Conservation (phyloP, 108 stramenopile species). For the Phaeodactylum tricornutum region DNA sequence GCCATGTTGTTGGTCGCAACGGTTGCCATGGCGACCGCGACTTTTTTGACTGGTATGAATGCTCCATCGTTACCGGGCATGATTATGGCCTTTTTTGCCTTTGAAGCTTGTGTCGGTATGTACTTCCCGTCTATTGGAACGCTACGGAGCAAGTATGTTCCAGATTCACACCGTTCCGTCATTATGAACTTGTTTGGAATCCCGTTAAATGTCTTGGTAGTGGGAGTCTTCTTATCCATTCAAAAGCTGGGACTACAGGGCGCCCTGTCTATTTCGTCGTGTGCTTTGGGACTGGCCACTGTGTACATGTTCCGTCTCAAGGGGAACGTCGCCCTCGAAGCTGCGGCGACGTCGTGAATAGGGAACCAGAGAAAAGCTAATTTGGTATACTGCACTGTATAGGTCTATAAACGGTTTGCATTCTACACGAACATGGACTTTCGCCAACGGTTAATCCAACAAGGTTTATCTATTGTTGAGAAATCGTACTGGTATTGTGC, state of each 20-base stretch:
- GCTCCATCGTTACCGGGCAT: constrained; percentile 17
- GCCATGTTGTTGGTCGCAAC: constrained; percentile 74
- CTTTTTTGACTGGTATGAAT: constrained; percentile 32
- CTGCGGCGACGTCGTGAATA: no score
- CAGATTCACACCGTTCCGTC: constrained; percentile 87
- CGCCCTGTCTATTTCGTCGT: constrained; percentile 65
- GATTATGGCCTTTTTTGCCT: constrained; percentile 70
- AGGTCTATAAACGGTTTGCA: no score
- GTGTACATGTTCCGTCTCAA: constrained; percentile 53
- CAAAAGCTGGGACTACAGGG: constrained; percentile 72
- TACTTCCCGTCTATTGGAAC: constrained; percentile 96
- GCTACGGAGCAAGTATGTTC: constrained; percentile 90
- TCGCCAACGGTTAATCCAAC: no score
- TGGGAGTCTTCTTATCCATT: constrained; percentile 82
- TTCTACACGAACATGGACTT: no score
- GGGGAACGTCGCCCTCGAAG: no score
- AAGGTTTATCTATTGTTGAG: no score
- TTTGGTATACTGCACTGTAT: no score
- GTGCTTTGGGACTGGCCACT: constrained; percentile 69
- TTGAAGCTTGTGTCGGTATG: constrained; percentile 95
- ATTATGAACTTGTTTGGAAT: constrained; percentile 97
- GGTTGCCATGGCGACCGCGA: constrained; percentile 74
- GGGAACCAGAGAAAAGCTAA: no score
- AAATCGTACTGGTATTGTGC: no score
- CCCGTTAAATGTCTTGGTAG: constrained; percentile 89